Evolutionary conservation across 345 rosid genomes (phyloP), one percentile per base, ranked within the genome.

Genomic region (Rubroshorea leprosula): DNA sequence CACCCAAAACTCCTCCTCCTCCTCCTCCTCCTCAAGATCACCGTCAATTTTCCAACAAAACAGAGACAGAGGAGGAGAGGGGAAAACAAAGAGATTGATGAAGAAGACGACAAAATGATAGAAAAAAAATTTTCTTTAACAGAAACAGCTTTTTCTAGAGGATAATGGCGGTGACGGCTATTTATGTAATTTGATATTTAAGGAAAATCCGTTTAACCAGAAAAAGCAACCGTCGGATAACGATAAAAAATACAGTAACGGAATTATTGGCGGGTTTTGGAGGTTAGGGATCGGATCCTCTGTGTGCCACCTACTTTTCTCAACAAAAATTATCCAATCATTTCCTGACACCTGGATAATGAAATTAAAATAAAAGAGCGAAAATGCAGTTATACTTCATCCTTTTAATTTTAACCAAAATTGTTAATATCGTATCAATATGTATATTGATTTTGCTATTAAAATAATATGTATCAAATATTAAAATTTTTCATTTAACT

Each of bases 171-270:
- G 9, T 4, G 41, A 35, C 41, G 41, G 41, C 41, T 35, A 13
- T 35, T 35, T 35, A 10, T 35, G 41, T 13, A 35, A 35, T 35
- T 35, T 35, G 41, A 35, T 35, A 35, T 35, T 35, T 10, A 8
- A 58, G 62, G 14, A 46, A 27, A 58, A 46, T 47, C 43, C 26
- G 62, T 47, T 3, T 27, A 27, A 41, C 62, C 53, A 27, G 51
- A 45, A 46, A 16, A 17, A 24, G 11, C 23, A 24, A 17, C 22
- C 38, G 41, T 24, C 41, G 41, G 41, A 35, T 10, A 35, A 1
- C 7, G 3, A 35, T 1, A 35, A 35, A 35, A 35, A 13, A 13
- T 35, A 13, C 11, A 35, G 41, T 13, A 35, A n/a, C n/a, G 41
- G 1, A 10, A 35, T 35, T 35, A 35, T 35, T 35, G 41, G 41